Conservation (phyloP, 768 basidiomycete genomes). For the Pisolithus albus region DNA sequence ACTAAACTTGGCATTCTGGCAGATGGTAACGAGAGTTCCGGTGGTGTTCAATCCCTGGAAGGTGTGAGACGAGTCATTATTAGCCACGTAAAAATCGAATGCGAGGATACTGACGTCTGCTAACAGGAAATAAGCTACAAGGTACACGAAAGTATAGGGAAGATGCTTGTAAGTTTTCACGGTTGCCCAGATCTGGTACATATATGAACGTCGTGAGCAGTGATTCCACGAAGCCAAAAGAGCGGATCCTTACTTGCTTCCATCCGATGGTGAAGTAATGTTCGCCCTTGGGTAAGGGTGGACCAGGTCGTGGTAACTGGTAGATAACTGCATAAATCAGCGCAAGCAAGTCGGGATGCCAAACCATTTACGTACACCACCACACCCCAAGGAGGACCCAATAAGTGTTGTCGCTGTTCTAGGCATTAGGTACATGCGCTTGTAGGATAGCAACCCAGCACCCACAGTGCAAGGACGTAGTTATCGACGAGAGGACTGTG, state of each 20-base stretch:
- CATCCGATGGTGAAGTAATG: constrained; percentile 77
- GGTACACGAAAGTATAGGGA: constrained; percentile 77
- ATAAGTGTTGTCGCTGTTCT: constrained; percentile 55
- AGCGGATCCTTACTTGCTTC: constrained; percentile 54
- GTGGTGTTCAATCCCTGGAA: constrained; percentile 74
- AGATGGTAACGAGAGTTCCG: constrained; percentile 65
- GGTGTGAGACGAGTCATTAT: not conserved
- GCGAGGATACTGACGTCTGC: constrained; percentile 49
- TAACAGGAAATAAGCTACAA: constrained; percentile 71
- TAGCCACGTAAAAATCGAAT: not conserved
- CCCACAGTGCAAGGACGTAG: constrained; percentile 65
- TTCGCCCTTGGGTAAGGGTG: constrained; percentile 69
- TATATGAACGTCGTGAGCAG: not conserved
- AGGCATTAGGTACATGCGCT: not conserved
- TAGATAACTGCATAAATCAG: constrained; percentile 52
- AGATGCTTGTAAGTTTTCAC: constrained; percentile 69
- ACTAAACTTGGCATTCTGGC: constrained; percentile 72
- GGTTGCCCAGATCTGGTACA: constrained; percentile 75
- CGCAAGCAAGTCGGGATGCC: too few relatives aligned
- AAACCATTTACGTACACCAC: constrained; percentile 59
- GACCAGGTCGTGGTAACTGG: constrained; percentile 80
- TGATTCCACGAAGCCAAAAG: not conserved
- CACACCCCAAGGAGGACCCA: constrained; percentile 79
- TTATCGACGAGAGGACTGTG: constrained; percentile 62
- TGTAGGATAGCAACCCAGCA: not conserved